Conservation (phyloP, 441 rosid species). For the Adansonia rubrostipa region DNA sequence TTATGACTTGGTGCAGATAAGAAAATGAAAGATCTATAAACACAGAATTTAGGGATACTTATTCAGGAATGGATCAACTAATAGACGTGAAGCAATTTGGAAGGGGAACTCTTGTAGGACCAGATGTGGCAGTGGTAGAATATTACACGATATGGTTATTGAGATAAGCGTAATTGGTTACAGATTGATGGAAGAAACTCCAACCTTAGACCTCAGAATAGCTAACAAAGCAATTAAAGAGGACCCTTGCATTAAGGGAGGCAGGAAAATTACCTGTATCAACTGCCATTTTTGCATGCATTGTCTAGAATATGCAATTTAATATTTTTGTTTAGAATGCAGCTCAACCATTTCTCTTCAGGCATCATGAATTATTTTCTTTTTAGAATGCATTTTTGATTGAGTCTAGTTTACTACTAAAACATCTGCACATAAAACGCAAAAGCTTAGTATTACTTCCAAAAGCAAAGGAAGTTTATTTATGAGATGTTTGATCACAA, state of each 20-base stretch:
- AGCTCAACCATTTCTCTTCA: constrained; percentile 10
- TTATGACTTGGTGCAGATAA: background rate
- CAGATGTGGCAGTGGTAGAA: too few species aligned
- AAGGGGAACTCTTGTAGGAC: too few species aligned
- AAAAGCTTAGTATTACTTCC: background rate
- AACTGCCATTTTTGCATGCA: background rate
- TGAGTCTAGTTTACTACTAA: background rate
- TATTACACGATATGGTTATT: too few species aligned
- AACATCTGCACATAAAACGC: background rate
- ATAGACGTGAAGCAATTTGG: background rate
- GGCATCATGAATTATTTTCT: background rate
- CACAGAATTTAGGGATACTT: background rate
- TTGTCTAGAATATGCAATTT: background rate
- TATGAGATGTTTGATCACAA: constrained; percentile 1
- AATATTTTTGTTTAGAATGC: background rate
- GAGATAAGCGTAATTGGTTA: background rate
- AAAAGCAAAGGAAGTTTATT: background rate
- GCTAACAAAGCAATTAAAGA: background rate
- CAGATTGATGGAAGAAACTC: constrained; percentile 6
- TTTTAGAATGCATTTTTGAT: too few species aligned
- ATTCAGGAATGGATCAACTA: background rate
- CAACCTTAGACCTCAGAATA: background rate
- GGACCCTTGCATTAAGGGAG: background rate
- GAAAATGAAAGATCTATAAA: background rate
- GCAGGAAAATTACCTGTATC: constrained; percentile 9